Evolutionary conservation across 257 asterid species (phyloP).

Genomic region (Scutellaria minor): DNA sequence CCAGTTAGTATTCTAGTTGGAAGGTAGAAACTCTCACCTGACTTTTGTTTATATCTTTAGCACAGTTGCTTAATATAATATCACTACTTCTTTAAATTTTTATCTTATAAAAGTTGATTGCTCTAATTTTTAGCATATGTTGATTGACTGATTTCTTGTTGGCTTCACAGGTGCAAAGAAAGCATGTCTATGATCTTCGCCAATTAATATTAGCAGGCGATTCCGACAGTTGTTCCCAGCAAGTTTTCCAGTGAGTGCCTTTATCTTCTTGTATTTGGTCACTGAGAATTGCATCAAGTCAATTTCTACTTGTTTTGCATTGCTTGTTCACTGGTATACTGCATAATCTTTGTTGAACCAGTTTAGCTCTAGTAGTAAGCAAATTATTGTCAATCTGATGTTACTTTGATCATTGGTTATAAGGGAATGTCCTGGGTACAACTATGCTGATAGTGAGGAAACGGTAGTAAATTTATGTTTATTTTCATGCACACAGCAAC

Average conservation of each 20-base stretch:
- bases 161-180: constrained; percentile 85
- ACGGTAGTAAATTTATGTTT: not conserved
- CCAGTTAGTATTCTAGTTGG: not conserved
- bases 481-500: too few species aligned
- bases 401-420: not conserved
- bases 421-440: not conserved
- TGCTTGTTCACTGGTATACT: not conserved
- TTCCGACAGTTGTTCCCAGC: constrained; percentile 86
- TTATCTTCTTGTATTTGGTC: constrained; percentile 26
- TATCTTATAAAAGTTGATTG: not conserved
- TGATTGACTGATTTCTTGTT: constrained; percentile 29
- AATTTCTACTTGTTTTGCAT: not conserved
- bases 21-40: not conserved
- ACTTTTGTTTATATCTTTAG: not conserved
- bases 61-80: not conserved
- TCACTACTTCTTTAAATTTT: not conserved
- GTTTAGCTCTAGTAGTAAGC: not conserved
- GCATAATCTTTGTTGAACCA: not conserved
- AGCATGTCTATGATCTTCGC: constrained; percentile 94
- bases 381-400: not conserved
- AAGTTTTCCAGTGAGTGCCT: constrained; percentile 77
- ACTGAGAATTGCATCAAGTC: constrained; percentile 20
- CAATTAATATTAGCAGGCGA: constrained; percentile 84
- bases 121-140: constrained; percentile 6
- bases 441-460: not conserved